Evolutionary conservation across 2,329 filamentous ascomycete species (phyloP).

Genomic region (Trichoderma atroviride): DNA sequence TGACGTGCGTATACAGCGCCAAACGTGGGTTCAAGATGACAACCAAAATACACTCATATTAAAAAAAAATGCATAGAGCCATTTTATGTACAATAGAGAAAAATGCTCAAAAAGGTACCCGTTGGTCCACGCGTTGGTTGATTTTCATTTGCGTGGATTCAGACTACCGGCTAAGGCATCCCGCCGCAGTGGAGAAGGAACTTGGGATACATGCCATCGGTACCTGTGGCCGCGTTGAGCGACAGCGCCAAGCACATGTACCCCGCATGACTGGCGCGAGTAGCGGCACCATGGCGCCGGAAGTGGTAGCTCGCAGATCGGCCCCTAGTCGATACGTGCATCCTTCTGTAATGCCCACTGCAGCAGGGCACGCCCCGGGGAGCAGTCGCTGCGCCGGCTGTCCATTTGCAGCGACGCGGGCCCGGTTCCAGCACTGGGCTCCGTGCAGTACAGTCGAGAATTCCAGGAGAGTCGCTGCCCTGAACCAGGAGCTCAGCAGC

Average conservation of each 20-base stretch:
- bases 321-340: background rate
- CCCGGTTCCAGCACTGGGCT: background rate
- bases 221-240: background rate
- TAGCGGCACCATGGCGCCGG: background rate
- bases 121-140: background rate
- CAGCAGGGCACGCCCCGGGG: background rate
- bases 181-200: background rate
- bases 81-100: background rate
- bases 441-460: background rate
- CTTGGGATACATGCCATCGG: background rate
- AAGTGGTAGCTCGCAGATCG: background rate
- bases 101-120: background rate
- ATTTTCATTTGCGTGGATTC: background rate
- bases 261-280: slow-evolving; percentile 17
- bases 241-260: slow-evolving; percentile 8
- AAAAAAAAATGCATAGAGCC: background rate
- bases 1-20: background rate
- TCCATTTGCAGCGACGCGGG: background rate
- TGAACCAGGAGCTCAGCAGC: background rate
- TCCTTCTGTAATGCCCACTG: background rate
- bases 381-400: background rate
- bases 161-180: background rate
- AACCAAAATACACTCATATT: background rate
- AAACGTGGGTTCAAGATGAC: background rate
- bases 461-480: background rate